Percentiles rank a stretch among this genome's conserved stretches.
Conservation (phyloP, 2,329 filamentous ascomycete genomes). For the Lithohypha guttulata region DNA sequence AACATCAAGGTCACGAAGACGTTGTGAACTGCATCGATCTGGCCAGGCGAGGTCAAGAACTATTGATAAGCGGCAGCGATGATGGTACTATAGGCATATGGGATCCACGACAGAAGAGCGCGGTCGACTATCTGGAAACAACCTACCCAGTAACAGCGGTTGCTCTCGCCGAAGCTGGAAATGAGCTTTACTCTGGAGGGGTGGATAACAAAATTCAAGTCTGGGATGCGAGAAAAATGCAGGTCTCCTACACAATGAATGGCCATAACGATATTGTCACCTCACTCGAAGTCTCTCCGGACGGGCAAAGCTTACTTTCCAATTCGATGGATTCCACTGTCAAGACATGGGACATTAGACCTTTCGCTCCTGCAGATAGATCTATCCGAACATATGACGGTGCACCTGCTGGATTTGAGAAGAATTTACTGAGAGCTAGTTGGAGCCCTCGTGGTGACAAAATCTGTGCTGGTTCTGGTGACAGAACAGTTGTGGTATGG, state of each 20-base stretch:
- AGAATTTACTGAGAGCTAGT: constrained; percentile 80
- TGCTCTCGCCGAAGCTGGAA: constrained; percentile 83
- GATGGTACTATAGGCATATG: constrained; percentile 91
- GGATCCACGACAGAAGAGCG: constrained; percentile 86
- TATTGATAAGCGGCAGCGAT: constrained; percentile 83
- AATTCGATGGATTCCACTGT: constrained; percentile 92
- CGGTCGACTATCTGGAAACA: constrained; percentile 77
- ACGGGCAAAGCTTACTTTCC: constrained; percentile 79
- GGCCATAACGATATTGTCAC: constrained; percentile 90
- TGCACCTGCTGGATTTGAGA: constrained; percentile 76
- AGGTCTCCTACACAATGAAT: constrained; percentile 72
- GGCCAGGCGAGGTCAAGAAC: constrained; percentile 78
- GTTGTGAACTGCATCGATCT: constrained; percentile 89
- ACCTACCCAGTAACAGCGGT: constrained; percentile 88
- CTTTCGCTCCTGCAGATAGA: constrained; percentile 81
- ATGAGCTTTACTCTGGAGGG: constrained; percentile 86
- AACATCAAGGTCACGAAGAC: constrained; percentile 87
- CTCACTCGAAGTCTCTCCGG: constrained; percentile 80
- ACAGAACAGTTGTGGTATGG: constrained; percentile 87
- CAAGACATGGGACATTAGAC: constrained; percentile 89
- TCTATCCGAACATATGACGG: constrained; percentile 84
- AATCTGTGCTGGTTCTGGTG: constrained; percentile 79
- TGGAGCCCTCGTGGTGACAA: constrained; percentile 81
- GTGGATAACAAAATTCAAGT: constrained; percentile 97
- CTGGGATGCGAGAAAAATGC: constrained; percentile 91